Conservation (phyloP, 2,329 filamentous ascomycete genomes). For the Pseudocercospora musae region DNA sequence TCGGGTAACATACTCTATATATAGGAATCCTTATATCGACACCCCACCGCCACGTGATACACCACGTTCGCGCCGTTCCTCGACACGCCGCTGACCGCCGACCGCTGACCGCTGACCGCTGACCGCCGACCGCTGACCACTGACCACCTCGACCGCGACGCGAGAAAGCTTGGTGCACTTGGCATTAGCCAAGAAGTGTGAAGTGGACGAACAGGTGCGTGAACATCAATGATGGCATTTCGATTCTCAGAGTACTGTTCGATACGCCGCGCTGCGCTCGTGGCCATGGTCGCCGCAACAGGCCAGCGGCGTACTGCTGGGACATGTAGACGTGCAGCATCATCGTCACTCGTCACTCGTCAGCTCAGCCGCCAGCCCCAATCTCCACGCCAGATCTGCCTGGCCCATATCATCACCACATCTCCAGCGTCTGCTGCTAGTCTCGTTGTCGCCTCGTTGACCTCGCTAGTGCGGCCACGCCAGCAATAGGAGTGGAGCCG, state of each 20-base stretch:
- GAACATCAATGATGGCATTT: neutral
- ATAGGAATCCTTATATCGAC: no score
- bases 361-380: neutral
- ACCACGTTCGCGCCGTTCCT: no score
- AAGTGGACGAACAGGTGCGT: constrained; percentile 3
- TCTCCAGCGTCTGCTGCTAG: neutral
- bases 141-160: constrained; percentile 3
- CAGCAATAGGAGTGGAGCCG: neutral
- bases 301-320: neutral
- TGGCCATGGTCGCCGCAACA: neutral
- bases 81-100: neutral
- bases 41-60: constrained; percentile 4
- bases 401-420: neutral
- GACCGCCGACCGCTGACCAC: no score
- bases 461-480: neutral
- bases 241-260: no score
- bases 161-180: constrained; percentile 4
- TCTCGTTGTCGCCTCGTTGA: neutral
- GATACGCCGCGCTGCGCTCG: neutral
- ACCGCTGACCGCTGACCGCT: no score
- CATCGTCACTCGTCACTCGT: neutral
- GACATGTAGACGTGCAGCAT: neutral
- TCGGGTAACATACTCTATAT: no score
- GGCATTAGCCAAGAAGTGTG: neutral
- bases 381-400: neutral